Percentiles rank a stretch among this genome's conserved stretches.
These are phyloP conservation scores for Sphagnum tenellum DNA, from an alignment of 225 moss, liverwort and hornwort genomes.

Conservation along the genomic window DNA sequence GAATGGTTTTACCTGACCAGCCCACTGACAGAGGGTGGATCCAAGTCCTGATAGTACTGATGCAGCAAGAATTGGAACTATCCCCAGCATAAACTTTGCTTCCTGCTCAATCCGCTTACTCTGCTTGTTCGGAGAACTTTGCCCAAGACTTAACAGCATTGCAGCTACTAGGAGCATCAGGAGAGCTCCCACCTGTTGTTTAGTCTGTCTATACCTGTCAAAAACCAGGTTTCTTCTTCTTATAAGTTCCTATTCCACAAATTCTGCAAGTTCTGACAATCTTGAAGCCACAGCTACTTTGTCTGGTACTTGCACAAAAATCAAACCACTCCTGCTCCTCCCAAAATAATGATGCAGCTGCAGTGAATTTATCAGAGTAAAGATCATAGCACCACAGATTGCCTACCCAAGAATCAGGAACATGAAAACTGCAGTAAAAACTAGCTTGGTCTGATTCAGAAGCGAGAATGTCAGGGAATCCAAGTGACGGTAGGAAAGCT, in stretches of 20 bases:
- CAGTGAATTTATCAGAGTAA: too few relatives aligned
- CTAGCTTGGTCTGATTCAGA: slow-evolving; percentile 94
- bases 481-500: slow-evolving; percentile 79
- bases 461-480: slow-evolving; percentile 91
- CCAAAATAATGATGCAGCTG: too few relatives aligned
- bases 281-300: too few relatives aligned
- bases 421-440: slow-evolving; percentile 91
- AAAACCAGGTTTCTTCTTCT: too few relatives aligned
- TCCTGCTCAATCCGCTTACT: slow-evolving; percentile 32
- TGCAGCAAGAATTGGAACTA: slow-evolving; percentile 75
- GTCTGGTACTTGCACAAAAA: too few relatives aligned
- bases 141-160: slow-evolving; percentile 65
- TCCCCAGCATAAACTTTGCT: slow-evolving; percentile 62
- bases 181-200: slow-evolving; percentile 73
- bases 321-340: too few relatives aligned
- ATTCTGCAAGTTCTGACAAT: too few relatives aligned
- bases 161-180: slow-evolving; percentile 64
- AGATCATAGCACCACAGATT: background rate
- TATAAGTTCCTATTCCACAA: too few relatives aligned
- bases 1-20: slow-evolving; percentile 51
- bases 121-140: slow-evolving; percentile 34
- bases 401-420: slow-evolving; percentile 71
- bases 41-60: slow-evolving; percentile 91
- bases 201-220: slow-evolving; percentile 70
- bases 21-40: slow-evolving; percentile 97